These are phyloP conservation scores for Annulohypoxylon stygium DNA, from an alignment of 495 filamentous ascomycete genomes.

Conservation along the genomic window DNA sequence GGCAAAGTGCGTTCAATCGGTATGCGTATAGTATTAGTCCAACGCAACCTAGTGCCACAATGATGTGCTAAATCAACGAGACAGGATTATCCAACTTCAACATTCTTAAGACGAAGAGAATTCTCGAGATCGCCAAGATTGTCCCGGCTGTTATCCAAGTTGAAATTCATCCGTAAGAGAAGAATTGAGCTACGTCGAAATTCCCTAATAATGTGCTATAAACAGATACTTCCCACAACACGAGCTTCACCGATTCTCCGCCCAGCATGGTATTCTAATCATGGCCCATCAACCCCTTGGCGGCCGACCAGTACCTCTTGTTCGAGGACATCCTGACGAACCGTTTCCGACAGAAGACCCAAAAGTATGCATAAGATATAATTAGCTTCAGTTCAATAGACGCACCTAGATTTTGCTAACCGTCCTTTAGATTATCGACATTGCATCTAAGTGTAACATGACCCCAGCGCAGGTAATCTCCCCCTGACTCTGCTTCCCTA, in stretches of 20 bases:
- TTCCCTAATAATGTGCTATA: neutral
- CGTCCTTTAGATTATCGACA: neutral
- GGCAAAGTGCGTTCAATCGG: neutral
- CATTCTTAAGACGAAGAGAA: neutral
- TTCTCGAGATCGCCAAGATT: neutral
- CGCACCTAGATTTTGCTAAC: neutral
- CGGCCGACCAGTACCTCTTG: neutral
- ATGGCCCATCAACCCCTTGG: neutral
- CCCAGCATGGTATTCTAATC: neutral
- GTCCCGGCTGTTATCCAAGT: neutral
- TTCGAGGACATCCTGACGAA: neutral
- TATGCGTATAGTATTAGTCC: neutral
- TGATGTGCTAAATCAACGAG: neutral
- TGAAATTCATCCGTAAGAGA: neutral
- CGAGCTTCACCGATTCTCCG: neutral
- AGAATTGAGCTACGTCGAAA: neutral
- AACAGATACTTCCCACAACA: neutral
- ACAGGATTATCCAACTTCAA: neutral
- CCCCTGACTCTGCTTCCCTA: neutral
- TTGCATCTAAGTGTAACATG: neutral
- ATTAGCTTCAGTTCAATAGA: neutral
- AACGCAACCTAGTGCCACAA: neutral
- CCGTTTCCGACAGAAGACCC: neutral
- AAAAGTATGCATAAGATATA: neutral
- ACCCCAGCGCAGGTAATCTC: neutral